Percentiles rank a stretch among this genome's conserved stretches.
phyloP scores from a whole-genome alignment of 2,329 filamentous ascomycete genomes.

The Acephala macrosclerotiorum region DNA sequence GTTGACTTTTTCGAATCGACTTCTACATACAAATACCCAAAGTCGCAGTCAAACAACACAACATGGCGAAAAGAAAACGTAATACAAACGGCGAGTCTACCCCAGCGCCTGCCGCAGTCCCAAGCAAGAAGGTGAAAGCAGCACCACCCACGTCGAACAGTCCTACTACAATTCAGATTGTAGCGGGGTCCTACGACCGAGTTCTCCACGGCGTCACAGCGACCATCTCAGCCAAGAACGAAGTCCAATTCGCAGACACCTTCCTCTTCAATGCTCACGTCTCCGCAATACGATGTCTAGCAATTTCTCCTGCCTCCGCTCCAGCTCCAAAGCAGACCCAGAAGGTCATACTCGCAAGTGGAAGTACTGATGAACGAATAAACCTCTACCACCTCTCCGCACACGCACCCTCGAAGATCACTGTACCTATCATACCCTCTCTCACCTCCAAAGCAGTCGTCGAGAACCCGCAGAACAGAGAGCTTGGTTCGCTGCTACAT shows the following conservation, averaged over 20 bases:
- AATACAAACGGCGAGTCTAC: conserved; percentile 33
- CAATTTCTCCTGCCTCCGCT: conserved; percentile 79
- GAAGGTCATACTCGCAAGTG: conserved; percentile 89
- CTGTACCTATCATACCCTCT: conserved; percentile 67
- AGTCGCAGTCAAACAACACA: conserved; percentile 13
- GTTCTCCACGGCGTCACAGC: conserved; percentile 90
- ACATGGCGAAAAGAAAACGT: conserved; percentile 45
- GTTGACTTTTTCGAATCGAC: background rate
- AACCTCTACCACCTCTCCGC: conserved; percentile 91
- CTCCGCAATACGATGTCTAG: conserved; percentile 88
- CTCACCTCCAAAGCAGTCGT: conserved; percentile 76
- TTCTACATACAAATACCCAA: background rate
- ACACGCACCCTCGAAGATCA: conserved; percentile 65
- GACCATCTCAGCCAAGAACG: conserved; percentile 58
- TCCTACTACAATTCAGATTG: conserved; percentile 77
- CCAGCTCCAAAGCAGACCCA: conserved; percentile 68
- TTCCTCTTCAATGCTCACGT: conserved; percentile 96
- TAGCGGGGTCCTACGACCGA: conserved; percentile 93
- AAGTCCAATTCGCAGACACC: conserved; percentile 81
- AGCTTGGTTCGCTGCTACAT: conserved; percentile 86
- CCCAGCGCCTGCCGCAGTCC: conserved; percentile 15
- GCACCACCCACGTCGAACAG: conserved; percentile 34
- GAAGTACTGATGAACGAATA: conserved; percentile 91
- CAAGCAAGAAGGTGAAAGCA: conserved; percentile 41
- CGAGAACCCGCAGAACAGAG: conserved; percentile 86